Evolutionary conservation across 352 stramenopile species (phyloP).

Genomic region (Elongisporangium anandrum): DNA sequence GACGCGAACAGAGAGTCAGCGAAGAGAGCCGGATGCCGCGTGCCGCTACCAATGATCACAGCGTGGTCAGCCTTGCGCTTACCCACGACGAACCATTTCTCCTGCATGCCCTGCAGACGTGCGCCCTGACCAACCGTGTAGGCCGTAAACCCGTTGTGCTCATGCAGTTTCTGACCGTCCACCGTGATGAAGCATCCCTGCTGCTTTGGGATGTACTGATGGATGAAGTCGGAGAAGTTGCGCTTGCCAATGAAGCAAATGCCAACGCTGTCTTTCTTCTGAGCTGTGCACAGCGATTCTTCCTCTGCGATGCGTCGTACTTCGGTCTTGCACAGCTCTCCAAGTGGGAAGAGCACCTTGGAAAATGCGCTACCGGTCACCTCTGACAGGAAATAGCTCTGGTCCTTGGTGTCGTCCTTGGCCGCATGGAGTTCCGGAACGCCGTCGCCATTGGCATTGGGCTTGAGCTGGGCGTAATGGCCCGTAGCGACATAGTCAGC

Average conservation of each 20-base stretch:
- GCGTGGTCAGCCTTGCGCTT: conserved; percentile 66
- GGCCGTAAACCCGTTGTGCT: conserved; percentile 73
- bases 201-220: conserved; percentile 85
- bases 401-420: conserved; percentile 90
- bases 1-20: conserved; percentile 80
- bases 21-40: conserved; percentile 90
- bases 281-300: conserved; percentile 81
- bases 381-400: conserved; percentile 96
- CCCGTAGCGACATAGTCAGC: conserved; percentile 94
- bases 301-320: conserved; percentile 89
- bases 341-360: conserved; percentile 94
- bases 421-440: conserved; percentile 77
- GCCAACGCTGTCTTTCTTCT: conserved; percentile 95
- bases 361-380: conserved; percentile 64
- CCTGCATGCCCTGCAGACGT: conserved; percentile 78
- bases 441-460: conserved; percentile 2
- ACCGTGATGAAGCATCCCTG: conserved; percentile 81
- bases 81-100: conserved; percentile 90
- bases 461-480: conserved; percentile 91
- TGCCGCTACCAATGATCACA: conserved; percentile 88
- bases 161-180: conserved; percentile 52
- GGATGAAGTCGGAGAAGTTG: conserved; percentile 90
- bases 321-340: conserved; percentile 87
- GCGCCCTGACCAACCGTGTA: conserved; percentile 95
- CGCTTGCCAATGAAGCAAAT: conserved; percentile 99